A percentile compares a stretch with the other conserved stretches of the same genome.
Evolutionary conservation across 129 eudicot species (phyloP).

Genomic region (Flaveria ramosissima): DNA sequence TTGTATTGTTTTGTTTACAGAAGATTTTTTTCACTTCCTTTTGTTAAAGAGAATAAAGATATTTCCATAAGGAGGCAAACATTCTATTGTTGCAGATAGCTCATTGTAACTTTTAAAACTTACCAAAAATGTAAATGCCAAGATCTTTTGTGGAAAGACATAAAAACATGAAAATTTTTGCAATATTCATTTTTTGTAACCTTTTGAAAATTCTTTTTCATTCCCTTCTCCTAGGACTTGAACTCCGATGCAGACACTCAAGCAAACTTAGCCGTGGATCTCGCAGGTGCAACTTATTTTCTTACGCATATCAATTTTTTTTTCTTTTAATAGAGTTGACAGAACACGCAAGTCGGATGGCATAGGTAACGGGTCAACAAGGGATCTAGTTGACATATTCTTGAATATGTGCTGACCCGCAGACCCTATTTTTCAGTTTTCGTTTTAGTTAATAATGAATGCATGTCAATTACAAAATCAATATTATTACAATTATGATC

Average conservation of each 20-base stretch:
- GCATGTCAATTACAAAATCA: background rate
- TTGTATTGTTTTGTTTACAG: no score
- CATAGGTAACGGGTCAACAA: background rate
- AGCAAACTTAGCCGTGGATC: constrained; percentile 83
- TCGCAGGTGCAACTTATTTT: constrained; percentile 54
- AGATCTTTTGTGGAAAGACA: background rate
- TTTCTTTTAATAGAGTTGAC: constrained; percentile 1
- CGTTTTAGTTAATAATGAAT: background rate
- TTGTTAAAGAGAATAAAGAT: no score
- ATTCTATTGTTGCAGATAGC: no score
- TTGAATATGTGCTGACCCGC: background rate
- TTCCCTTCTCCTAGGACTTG: constrained; percentile 45
- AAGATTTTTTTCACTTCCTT: no score
- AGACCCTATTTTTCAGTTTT: background rate
- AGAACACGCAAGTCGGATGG: background rate
- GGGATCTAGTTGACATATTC: background rate
- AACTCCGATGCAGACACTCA: constrained; percentile 94
- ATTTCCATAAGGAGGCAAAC: no score
- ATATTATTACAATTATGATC: background rate
- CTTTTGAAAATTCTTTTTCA: background rate
- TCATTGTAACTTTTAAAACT: background rate
- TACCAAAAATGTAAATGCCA: background rate
- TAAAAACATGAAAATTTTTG: background rate
- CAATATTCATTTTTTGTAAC: background rate
- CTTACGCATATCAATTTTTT: background rate